Evolutionary conservation across 2,329 filamentous ascomycete genomes (phyloP).

Genomic region (Corniculantispora saksenae): DNA sequence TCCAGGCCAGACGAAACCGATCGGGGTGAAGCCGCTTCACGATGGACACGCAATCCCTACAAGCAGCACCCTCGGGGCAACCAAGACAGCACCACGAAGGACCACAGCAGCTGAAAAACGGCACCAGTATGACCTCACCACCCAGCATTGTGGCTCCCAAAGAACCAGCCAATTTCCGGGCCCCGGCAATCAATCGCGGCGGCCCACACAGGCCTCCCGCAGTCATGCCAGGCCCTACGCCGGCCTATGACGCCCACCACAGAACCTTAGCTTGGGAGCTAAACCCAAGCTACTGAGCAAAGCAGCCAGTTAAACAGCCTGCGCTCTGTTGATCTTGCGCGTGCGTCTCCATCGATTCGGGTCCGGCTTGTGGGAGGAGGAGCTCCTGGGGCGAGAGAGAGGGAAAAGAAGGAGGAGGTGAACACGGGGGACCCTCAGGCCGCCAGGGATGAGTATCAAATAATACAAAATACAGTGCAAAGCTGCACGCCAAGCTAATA

Average conservation of each 20-base stretch:
- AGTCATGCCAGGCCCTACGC: not conserved
- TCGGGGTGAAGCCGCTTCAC: not conserved
- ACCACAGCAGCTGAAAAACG: slow-evolving; percentile 15
- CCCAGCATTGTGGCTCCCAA: not conserved
- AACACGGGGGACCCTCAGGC: not conserved
- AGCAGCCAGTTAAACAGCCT: slow-evolving; percentile 11
- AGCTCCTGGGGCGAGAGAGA: not conserved
- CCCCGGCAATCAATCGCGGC: slow-evolving; percentile 13
- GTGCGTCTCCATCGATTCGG: slow-evolving; percentile 1
- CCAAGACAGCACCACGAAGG: not conserved
- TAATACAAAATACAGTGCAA: not conserved
- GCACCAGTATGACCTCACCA: slow-evolving; percentile 17
- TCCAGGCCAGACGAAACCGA: not conserved
- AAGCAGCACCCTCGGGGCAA: not conserved
- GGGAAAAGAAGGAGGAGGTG: not conserved
- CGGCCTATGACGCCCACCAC: slow-evolving; percentile 10
- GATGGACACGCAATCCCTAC: not conserved
- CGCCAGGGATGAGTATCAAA: not conserved
- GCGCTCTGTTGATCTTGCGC: slow-evolving; percentile 10
- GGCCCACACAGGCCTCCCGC: slow-evolving; percentile 9
- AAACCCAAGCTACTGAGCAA: slow-evolving; percentile 2
- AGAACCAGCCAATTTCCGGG: slow-evolving; percentile 16
- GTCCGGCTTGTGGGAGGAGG: not conserved
- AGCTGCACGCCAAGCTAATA: slow-evolving; percentile 14
- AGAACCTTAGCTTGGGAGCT: slow-evolving; percentile 9